These are phyloP conservation scores for Vitis amurensis DNA, from an alignment of 164 flowering plant genomes.

Conservation along the genomic window DNA sequence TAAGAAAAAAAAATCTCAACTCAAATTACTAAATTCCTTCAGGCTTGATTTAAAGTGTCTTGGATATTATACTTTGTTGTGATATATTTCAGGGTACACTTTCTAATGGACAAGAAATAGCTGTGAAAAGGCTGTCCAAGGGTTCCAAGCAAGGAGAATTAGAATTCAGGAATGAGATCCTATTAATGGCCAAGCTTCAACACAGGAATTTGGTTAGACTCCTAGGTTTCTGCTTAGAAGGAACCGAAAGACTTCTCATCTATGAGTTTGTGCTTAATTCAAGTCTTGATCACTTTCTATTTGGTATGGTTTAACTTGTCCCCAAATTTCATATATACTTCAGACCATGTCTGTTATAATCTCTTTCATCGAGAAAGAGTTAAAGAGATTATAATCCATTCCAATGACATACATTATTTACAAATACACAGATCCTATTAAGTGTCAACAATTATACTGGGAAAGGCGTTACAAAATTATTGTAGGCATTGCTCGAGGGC, in stretches of 20 bases:
- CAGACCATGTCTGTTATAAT: too few relatives aligned
- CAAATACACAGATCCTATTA: constrained; percentile 14
- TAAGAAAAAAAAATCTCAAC: too few relatives aligned
- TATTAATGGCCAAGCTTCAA: constrained; percentile 21
- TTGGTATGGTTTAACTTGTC: constrained; percentile 11
- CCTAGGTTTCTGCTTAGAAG: constrained; percentile 18
- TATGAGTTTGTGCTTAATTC: constrained; percentile 27
- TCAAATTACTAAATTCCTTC: too few relatives aligned
- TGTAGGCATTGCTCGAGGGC: constrained; percentile 45
- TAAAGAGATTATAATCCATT: too few relatives aligned
- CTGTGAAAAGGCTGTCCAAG: constrained; percentile 25
- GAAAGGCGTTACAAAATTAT: constrained; percentile 33
- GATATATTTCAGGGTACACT: constrained; percentile 18
- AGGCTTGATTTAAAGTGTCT: too few relatives aligned
- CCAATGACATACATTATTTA: not conserved
- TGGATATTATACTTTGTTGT: not conserved
- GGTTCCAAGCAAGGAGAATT: constrained; percentile 22
- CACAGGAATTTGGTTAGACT: constrained; percentile 28
- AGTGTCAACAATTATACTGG: constrained; percentile 20
- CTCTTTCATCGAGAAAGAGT: too few relatives aligned
- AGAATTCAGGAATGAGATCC: constrained; percentile 30
- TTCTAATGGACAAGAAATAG: constrained; percentile 15
- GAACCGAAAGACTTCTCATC: constrained; percentile 22
- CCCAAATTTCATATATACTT: too few relatives aligned
- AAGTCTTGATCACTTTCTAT: constrained; percentile 22